Evolutionary conservation across 345 rosid species (phyloP).

Genomic region (Tarenaya hassleriana): DNA sequence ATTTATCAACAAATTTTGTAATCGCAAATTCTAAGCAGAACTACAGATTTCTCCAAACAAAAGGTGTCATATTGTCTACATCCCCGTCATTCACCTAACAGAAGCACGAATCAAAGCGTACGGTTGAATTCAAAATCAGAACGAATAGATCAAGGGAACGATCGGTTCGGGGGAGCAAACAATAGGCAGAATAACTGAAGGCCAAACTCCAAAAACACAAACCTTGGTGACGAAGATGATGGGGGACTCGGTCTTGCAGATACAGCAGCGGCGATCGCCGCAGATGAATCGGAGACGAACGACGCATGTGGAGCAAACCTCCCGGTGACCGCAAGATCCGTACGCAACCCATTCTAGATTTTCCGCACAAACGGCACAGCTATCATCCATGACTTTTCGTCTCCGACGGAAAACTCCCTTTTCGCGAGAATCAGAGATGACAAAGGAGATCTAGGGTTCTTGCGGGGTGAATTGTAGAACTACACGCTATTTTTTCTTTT

Average conservation of each 20-base stretch:
- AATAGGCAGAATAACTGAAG: no score
- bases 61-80: no score
- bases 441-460: not conserved
- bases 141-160: no score
- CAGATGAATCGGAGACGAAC: slow-evolving; percentile 90
- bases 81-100: no score
- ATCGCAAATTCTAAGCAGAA: not conserved
- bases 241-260: slow-evolving; percentile 72
- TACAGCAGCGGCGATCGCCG: slow-evolving; percentile 81
- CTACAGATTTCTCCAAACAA: not conserved
- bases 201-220: slow-evolving; percentile 18
- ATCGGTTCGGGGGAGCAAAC: no score
- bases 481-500: no score
- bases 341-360: slow-evolving; percentile 86
- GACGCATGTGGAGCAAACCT: slow-evolving; percentile 89
- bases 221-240: slow-evolving; percentile 88
- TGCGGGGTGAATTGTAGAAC: no score
- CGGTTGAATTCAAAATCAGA: no score
- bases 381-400: slow-evolving; percentile 53
- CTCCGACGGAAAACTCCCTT: slow-evolving; percentile 6
- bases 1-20: no score
- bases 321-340: slow-evolving; percentile 83
- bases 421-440: not conserved
- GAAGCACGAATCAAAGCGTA: no score
- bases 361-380: slow-evolving; percentile 94